Conservation (phyloP, 2,329 filamentous ascomycete genomes). For the Alternaria burnsii region DNA sequence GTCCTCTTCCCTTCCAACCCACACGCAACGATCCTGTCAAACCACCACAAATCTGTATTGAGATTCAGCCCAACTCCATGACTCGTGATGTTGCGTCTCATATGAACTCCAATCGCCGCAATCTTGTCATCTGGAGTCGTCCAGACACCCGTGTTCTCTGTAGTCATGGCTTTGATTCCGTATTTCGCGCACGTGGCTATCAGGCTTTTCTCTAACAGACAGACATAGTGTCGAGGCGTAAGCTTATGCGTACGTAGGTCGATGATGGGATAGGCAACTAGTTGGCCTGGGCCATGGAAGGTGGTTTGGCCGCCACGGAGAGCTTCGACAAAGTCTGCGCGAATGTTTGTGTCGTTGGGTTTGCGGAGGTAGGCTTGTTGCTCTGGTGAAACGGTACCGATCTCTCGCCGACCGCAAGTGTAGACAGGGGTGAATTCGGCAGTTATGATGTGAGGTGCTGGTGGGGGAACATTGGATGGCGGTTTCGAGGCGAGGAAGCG, state of each 20-base stretch:
- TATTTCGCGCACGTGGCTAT: slow-evolving; percentile 70
- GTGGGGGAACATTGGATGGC: slow-evolving; percentile 55
- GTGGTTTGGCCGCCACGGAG: slow-evolving; percentile 90
- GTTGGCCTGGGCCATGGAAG: slow-evolving; percentile 92
- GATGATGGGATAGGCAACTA: slow-evolving; percentile 92
- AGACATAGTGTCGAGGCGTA: slow-evolving; percentile 78
- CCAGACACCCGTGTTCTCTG: slow-evolving; percentile 88
- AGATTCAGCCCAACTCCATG: slow-evolving; percentile 86
- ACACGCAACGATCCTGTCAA: slow-evolving; percentile 84
- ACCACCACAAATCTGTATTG: slow-evolving; percentile 70
- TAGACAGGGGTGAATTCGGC: slow-evolving; percentile 86
- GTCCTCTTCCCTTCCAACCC: slow-evolving; percentile 81
- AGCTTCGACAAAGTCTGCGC: slow-evolving; percentile 72
- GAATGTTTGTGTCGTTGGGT: slow-evolving; percentile 36
- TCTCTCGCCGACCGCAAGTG: slow-evolving; percentile 86
- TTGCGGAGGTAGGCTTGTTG: slow-evolving; percentile 56
- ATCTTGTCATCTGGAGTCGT: slow-evolving; percentile 69
- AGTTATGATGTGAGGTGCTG: slow-evolving; percentile 75
- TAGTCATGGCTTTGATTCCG: slow-evolving; percentile 69
- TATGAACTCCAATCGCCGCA: slow-evolving; percentile 89
- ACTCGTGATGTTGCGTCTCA: slow-evolving; percentile 81
- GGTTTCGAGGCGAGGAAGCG: slow-evolving; percentile 70
- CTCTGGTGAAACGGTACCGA: slow-evolving; percentile 56
- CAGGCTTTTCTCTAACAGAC: slow-evolving; percentile 78
- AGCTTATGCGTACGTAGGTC: slow-evolving; percentile 76